Base-by-base conservation (phyloP, 495 filamentous ascomycete genomes). In the Rostrohypoxylon terebratum region DNA sequence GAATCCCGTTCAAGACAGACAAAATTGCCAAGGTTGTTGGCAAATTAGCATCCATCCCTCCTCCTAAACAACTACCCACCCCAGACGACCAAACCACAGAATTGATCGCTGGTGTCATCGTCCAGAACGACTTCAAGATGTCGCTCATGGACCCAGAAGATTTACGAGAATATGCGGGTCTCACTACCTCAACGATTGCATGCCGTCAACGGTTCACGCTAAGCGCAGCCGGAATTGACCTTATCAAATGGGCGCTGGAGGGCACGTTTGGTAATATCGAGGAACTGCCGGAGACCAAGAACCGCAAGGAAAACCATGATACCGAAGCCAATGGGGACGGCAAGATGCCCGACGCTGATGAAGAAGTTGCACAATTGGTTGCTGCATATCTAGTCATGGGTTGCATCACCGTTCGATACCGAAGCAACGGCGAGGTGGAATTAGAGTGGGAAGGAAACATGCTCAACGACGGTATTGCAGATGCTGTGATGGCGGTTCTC, bases 401-500 rank as follows among this genome's bases (percentile, higher is more conserved):
- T 63, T 96, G 93, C 78, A 89, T 97, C 13, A 87, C 87, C 18
- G 89, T 97, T 20, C 87, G 90, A 45, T 91, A 92, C 75, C 82
- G 88, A 28, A 83, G 78, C 50, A 88, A 85, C 63, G 91, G 94
- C 21, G 91, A 95, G 75, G 87, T 99, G 7, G 94, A 95, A 75
- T 81, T 98, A 1, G 94, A 97, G 77, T 99, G 96, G 96, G 96
- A 98, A 75, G 96, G 95, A 31, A 99, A 97, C 76, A 92, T 97
- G 87, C 89, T 97, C 72, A 99, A 98, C 75, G 96, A 99, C 72
- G 93, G 94, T 33, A 96, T 99, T 72, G 96, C 96, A 6, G 96
- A 99, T 81, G 93, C 96, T 10, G 92, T 97, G 14, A 91, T 98
- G 83, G 96, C 92, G 4, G 93, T 97, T 3, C 86, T 99, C 9